Base-by-base conservation (phyloP, 2,329 filamentous ascomycete species). In the Alternaria triticimaculans region DNA sequence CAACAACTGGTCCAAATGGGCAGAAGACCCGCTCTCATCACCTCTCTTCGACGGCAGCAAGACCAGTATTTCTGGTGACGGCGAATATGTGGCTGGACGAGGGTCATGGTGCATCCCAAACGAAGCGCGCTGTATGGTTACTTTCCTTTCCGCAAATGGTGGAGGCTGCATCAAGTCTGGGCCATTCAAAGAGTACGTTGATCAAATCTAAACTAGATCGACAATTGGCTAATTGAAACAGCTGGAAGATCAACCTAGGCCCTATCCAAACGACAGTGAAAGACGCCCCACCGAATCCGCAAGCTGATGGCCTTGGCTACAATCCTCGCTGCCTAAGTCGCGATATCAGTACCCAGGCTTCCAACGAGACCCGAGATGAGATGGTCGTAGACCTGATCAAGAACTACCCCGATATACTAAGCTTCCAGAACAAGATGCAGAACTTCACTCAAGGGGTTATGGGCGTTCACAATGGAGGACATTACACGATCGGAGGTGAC, bases 1-100 rank as follows among this genome's bases (percentile, higher is more conserved):
- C 75, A 84, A 83, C 79, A 84, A 87, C 72, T 87, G 84, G 83
- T 60, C 66, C 25, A 60, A 57, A 15, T 56, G 65, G 28, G 63
- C 66, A 21, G 60, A 70, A 4, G 55, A 72, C 65, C 80, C 82
- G 1, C 68, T 76, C 5, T 62, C 58, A 6, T 70, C 65, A 4
- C 72, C 72, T 2, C 58, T 76, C 15, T 74, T 76, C 14, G 71
- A 76, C 45, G 73, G 73, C 18, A 68, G 62, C 21, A 63, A 61
- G 3, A 70, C 68, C 12, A 84, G 81, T 57, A 75, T 87, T 58
- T 64, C 69, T 37, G 70, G 72, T 5, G 69, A 73, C 28, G 74
- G 74, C 6, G 53, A 55, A 2, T 62, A 28, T 28, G 60, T 62
- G 10, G 37, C 37, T n/a, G 37, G 37, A 41, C 9, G 37, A 18